Conservation (phyloP, 2,329 filamentous ascomycete species). For the Gyromitra esculenta region DNA sequence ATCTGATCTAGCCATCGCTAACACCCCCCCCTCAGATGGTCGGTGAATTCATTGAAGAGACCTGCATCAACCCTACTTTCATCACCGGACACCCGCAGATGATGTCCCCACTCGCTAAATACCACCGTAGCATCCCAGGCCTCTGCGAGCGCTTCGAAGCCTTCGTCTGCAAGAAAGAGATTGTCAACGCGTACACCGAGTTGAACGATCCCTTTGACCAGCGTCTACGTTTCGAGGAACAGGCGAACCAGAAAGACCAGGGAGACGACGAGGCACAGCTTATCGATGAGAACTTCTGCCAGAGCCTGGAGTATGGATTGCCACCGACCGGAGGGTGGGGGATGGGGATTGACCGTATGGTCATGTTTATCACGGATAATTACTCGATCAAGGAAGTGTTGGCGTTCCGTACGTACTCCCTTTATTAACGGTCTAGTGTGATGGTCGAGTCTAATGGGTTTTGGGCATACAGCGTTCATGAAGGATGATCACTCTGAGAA, state of each 20-base stretch:
- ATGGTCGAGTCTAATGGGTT: background rate
- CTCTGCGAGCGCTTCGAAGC: conserved; percentile 97
- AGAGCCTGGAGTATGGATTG: conserved; percentile 86
- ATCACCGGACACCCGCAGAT: conserved; percentile 84
- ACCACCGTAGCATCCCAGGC: conserved; percentile 81
- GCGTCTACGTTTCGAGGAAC: conserved; percentile 89
- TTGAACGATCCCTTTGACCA: conserved; percentile 98
- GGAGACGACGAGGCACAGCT: conserved; percentile 97
- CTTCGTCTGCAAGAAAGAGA: conserved; percentile 97
- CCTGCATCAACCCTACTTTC: conserved; percentile 91
- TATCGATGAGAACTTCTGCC: conserved; percentile 95
- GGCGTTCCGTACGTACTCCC: conserved; percentile 72
- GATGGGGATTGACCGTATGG: conserved; percentile 91
- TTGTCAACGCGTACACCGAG: conserved; percentile 96
- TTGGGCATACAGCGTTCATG: conserved; percentile 73
- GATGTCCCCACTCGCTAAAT: conserved; percentile 97
- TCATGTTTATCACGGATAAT: conserved; percentile 96
- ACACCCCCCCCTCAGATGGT: conserved; percentile 61
- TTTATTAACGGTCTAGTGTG: background rate
- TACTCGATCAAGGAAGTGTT: conserved; percentile 96
- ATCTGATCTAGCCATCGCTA: background rate
- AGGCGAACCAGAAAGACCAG: conserved; percentile 92
- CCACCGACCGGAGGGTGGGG: conserved; percentile 97
- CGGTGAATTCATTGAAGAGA: conserved; percentile 94
- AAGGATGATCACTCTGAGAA: conserved; percentile 76